Conservation (phyloP, 768 basidiomycete genomes). For the Mycena belliarum region DNA sequence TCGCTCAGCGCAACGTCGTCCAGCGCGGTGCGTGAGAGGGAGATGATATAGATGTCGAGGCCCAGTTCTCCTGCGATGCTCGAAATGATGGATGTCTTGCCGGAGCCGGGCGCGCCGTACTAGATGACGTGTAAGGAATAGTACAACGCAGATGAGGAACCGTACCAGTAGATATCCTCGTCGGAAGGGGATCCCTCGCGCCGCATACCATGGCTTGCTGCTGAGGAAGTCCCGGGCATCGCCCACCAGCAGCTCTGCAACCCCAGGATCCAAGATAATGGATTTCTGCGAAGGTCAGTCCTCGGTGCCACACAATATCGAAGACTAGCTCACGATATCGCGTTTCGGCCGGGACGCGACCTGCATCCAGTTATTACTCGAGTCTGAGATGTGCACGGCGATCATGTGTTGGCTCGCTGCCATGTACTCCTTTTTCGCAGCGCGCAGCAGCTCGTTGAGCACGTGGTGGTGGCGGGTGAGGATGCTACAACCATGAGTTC, state of each 20-base stretch:
- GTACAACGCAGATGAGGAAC: too few relatives aligned
- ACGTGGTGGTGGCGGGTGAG: conserved; percentile 45
- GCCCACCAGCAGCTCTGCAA: conserved; percentile 61
- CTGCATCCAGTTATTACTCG: conserved; percentile 49
- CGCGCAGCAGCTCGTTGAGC: conserved; percentile 52
- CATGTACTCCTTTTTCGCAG: conserved; percentile 52
- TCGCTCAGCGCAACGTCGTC: too few relatives aligned
- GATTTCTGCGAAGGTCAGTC: conserved; percentile 37
- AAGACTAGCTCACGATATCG: conserved; percentile 34
- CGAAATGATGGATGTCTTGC: too few relatives aligned
- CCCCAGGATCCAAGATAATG: conserved; percentile 71
- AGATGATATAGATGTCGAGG: too few relatives aligned
- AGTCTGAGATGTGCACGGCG: conserved; percentile 51
- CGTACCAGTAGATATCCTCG: conserved; percentile 65
- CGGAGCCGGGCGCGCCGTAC: too few relatives aligned
- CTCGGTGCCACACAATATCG: too few relatives aligned
- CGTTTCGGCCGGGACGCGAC: conserved; percentile 64
- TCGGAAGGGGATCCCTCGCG: conserved; percentile 80
- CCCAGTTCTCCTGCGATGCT: too few relatives aligned
- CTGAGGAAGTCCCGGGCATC: conserved; percentile 72
- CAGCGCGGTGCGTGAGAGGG: too few relatives aligned
- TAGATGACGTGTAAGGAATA: too few relatives aligned
- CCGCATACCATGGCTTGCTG: conserved; percentile 71
- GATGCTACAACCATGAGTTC: conserved; percentile 39
- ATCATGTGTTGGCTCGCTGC: conserved; percentile 51